Conservation (phyloP, 1,284 basidiomycete species). For the Neotropicomus parvogracilis region DNA sequence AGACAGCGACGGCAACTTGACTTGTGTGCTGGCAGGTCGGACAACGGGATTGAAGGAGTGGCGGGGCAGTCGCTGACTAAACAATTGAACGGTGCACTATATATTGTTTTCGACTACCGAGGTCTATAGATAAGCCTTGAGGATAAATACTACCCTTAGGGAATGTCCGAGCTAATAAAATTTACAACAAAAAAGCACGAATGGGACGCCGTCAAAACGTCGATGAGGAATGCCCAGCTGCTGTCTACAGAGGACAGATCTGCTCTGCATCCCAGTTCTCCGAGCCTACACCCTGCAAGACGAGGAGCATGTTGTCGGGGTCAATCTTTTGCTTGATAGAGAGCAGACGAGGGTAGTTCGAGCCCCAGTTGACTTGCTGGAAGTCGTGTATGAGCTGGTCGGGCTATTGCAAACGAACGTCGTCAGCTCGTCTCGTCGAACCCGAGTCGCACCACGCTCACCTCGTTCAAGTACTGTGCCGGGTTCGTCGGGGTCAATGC, state of each 20-base stretch:
- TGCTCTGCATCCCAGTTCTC: not conserved
- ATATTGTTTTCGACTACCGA: too few species aligned
- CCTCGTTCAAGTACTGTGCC: not conserved
- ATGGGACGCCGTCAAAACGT: too few species aligned
- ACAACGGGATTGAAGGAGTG: not conserved
- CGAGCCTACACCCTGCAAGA: not conserved
- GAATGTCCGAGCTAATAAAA: too few species aligned
- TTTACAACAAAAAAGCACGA: too few species aligned
- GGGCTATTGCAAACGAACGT: not conserved
- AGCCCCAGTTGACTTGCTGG: not conserved
- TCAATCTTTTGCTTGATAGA: not conserved
- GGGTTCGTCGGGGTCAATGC: not conserved
- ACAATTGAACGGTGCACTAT: not conserved
- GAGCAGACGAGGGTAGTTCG: not conserved
- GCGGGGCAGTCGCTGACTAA: conserved; percentile 17
- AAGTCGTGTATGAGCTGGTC: not conserved
- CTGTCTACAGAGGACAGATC: not conserved
- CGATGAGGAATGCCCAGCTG: too few species aligned
- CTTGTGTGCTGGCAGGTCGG: not conserved
- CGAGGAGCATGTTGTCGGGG: not conserved
- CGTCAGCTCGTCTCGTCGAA: not conserved
- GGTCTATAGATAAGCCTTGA: too few species aligned
- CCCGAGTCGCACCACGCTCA: not conserved
- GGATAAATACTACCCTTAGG: too few species aligned
- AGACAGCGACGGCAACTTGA: not conserved